Evolutionary conservation across 2,329 filamentous ascomycete genomes (phyloP).

Genomic region (Nothophoma quercina): DNA sequence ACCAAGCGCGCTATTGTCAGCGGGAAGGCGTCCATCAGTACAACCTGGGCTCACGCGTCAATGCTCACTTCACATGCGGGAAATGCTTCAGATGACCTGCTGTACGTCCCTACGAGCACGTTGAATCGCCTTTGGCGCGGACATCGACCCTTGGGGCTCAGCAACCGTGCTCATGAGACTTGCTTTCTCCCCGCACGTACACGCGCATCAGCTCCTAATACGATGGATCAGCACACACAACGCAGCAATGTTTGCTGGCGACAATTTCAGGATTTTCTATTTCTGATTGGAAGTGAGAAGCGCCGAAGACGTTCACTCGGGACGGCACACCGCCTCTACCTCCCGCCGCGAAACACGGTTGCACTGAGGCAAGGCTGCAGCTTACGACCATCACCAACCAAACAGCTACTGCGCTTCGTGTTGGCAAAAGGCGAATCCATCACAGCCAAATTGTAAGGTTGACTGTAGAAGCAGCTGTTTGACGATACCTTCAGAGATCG

Average conservation of each 20-base stretch:
- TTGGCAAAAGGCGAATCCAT: too few relatives aligned
- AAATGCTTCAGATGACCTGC: slow-evolving; percentile 14
- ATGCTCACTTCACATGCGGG: slow-evolving; percentile 11
- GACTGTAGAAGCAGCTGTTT: too few relatives aligned
- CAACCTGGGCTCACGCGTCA: slow-evolving; percentile 8
- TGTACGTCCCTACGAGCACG: slow-evolving; percentile 1
- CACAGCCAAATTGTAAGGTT: too few relatives aligned
- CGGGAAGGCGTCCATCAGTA: slow-evolving; percentile 3
- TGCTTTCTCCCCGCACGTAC: slow-evolving; percentile 2
- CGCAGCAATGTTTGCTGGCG: slow-evolving; percentile 1
- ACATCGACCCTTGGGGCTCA: neutral
- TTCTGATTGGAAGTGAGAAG: slow-evolving; percentile 2
- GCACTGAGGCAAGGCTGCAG: neutral
- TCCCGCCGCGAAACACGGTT: neutral
- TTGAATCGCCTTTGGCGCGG: slow-evolving; percentile 3
- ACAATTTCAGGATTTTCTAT: neutral
- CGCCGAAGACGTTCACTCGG: neutral
- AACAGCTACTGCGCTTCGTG: too few relatives aligned
- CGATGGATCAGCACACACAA: slow-evolving; percentile 8
- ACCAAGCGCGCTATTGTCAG: slow-evolving; percentile 13
- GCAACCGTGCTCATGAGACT: slow-evolving; percentile 8
- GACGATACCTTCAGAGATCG: too few relatives aligned
- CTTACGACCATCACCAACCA: neutral
- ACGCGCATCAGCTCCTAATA: slow-evolving; percentile 1
- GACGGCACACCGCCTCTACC: slow-evolving; percentile 10